A percentile compares a stretch with the other conserved stretches of the same genome.
Evolutionary conservation across 2,329 filamentous ascomycete species (phyloP).

Genomic region (Tympanopsis confertula): DNA sequence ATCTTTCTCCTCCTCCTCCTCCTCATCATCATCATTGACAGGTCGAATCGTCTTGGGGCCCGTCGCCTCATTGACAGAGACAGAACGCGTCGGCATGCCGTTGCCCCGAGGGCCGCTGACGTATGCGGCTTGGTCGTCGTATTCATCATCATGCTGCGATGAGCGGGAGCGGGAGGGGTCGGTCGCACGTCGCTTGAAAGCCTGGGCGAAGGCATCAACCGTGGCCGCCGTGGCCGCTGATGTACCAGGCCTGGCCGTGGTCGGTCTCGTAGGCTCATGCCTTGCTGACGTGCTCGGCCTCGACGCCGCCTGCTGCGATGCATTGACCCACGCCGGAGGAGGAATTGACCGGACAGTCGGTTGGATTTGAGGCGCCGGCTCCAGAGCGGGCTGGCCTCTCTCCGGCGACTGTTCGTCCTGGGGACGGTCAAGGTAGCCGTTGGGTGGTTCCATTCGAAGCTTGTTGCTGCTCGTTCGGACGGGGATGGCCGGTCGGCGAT

Average conservation of each 20-base stretch:
- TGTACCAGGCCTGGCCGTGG: background rate
- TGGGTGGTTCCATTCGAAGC: constrained; percentile 42
- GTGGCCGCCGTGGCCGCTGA: background rate
- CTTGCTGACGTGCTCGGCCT: background rate
- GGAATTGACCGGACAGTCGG: background rate
- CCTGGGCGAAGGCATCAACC: background rate
- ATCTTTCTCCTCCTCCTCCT: constrained; percentile 4
- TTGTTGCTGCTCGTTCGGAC: constrained; percentile 43
- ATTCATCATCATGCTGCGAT: no score
- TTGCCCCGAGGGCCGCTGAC: background rate
- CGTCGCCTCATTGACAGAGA: background rate
- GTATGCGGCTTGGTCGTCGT: background rate
- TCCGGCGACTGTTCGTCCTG: background rate
- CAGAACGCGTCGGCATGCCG: background rate
- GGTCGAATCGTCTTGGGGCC: no score
- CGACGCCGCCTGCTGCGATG: background rate
- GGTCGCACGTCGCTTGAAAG: no score
- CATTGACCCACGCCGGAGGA: background rate
- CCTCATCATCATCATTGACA: background rate
- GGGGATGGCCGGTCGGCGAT: constrained; percentile 22
- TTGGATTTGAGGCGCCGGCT: background rate
- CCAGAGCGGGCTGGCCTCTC: background rate
- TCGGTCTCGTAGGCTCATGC: background rate
- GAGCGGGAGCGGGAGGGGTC: no score
- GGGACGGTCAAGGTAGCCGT: constrained; percentile 17